A percentile compares a stretch with the other conserved stretches of the same genome.
phyloP scores from a whole-genome alignment of 2,329 filamentous ascomycete species.

The Metarhizium brunneum region DNA sequence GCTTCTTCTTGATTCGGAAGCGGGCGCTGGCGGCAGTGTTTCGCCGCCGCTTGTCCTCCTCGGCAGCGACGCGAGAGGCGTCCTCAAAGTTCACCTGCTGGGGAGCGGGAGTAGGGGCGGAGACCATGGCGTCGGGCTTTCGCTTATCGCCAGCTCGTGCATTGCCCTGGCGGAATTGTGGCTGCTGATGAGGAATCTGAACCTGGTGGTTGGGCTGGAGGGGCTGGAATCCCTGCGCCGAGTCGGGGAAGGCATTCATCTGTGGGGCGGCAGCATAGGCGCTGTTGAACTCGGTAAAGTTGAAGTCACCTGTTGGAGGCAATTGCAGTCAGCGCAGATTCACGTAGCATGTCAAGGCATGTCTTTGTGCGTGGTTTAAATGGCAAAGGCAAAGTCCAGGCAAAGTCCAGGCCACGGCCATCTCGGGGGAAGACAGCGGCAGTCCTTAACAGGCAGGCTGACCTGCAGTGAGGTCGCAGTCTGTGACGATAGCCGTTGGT shows the following conservation, averaged over 20 bases:
- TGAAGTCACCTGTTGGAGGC: constrained; percentile 48
- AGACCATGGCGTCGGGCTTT: constrained; percentile 31
- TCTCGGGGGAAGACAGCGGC: background rate
- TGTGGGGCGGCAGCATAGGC: constrained; percentile 41
- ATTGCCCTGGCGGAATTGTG: constrained; percentile 21
- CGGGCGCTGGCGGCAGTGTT: constrained; percentile 84
- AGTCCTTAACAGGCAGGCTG: background rate
- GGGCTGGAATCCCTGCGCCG: constrained; percentile 33
- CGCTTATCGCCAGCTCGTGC: constrained; percentile 33
- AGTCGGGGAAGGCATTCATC: constrained; percentile 30
- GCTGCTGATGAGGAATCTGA: constrained; percentile 26
- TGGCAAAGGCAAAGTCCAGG: background rate
- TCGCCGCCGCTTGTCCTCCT: constrained; percentile 82
- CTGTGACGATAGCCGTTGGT: background rate
- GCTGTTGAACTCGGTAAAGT: constrained; percentile 44
- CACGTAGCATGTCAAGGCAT: background rate
- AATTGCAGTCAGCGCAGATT: constrained; percentile 5
- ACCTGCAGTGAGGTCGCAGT: background rate
- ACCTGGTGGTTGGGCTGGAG: constrained; percentile 42
- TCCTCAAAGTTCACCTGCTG: constrained; percentile 56
- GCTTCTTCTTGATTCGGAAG: constrained; percentile 94
- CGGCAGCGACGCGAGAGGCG: constrained; percentile 61
- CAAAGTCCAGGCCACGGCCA: background rate
- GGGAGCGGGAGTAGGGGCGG: constrained; percentile 10
- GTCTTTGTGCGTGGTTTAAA: background rate